Evolutionary conservation across 108 stramenopile species (phyloP), one percentile per base, ranked within the genome.

Genomic region (Cyclostephanos invisitatus): DNA sequence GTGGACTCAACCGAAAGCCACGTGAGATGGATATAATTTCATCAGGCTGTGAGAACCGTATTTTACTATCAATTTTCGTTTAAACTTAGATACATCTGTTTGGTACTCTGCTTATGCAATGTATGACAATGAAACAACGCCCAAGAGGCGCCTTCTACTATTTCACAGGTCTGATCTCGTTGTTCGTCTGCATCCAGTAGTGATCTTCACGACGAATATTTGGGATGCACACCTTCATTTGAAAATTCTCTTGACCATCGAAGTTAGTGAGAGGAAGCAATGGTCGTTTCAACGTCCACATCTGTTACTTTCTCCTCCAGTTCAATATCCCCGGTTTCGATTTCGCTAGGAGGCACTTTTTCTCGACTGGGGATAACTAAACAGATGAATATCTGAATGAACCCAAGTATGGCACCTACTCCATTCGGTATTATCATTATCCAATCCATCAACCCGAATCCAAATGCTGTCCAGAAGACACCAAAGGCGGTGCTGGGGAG

Each of bases 391-490:
- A 90, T 77, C 70, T 94, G 90, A 14, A 87, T 70, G 8, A 78
- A 29, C 11, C 93, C 93, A 18, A 91, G 67, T 11, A 82, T 29
- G 0, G 80, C 81, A 15, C 93, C 93, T 24, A 91, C 21, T 0
- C 87, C 84, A 76, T 94, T 94, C 24, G 90, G 90, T 7, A 87
- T 75, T 27, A 74, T 60, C 35, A 94, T 85, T 62, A 86, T 83
- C 47, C 62, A 73, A 83, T 94, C 90, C 37, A 62, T 48, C 7
- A 84, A 63, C 4, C 87, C 90, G 51, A 94, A 44, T 27, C 89
- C 90, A 64, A 83, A 94, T 10, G 80, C 87, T 37, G 72, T 68
- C 90, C 90, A 94, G 77, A 94, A 94, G 38, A 59, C 10, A 10
- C 87, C 84, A 68, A 86, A 87, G 47, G 64, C 50, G 5, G 89